Evolutionary conservation across 305 asterid genomes (phyloP), one percentile per base, ranked within the genome.

Genomic region (Fraxinus greggii): DNA sequence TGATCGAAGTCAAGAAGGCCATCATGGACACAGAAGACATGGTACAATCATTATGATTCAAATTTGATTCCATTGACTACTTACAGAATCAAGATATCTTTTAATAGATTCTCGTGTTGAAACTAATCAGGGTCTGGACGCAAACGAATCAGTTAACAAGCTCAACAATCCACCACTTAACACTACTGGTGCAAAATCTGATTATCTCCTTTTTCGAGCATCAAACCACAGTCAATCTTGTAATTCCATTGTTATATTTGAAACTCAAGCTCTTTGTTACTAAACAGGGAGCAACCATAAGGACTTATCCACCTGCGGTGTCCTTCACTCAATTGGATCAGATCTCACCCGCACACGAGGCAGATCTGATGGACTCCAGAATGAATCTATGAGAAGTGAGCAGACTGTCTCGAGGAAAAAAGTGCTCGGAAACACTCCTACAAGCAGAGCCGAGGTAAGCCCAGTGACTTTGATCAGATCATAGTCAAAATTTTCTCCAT

Each of bases 291-390:
- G 86, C 82, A 86, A 86, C 77, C 42, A 56, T 54, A 91, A 79
- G 83, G 94, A 95, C 84, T 75, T 91, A 81, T 95, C 98, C 75
- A 95, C 95, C 19, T 93, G 94, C 17, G 98, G 97, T 33, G 97
- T 84, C 75, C 92, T 93, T 84, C 98, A 90, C 86, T 95, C 99
- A 0, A 84, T 92, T 77, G 97, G 99, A 75, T 95, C 99, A 8
- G 97, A 95, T 82, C 84, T 91, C 85, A 92, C 97, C n/a, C 89
- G 98, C 36, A 93, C 97, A 36, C 85, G 84, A 85, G 97, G 90
- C 21, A 85, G 85, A 86, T 86, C 92, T 56, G 92, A 85, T 76
- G 87, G 82, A 32, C 32, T 67, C 78, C 73, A 74, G 79, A 89
- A 90, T 77, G 90, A 86, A 79, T 92, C 97, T 54, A 79, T 73